A percentile compares a stretch with the other conserved stretches of the same genome.
Evolutionary conservation across 805 yeast genomes (phyloP).

Genomic region (Candida germanica): DNA sequence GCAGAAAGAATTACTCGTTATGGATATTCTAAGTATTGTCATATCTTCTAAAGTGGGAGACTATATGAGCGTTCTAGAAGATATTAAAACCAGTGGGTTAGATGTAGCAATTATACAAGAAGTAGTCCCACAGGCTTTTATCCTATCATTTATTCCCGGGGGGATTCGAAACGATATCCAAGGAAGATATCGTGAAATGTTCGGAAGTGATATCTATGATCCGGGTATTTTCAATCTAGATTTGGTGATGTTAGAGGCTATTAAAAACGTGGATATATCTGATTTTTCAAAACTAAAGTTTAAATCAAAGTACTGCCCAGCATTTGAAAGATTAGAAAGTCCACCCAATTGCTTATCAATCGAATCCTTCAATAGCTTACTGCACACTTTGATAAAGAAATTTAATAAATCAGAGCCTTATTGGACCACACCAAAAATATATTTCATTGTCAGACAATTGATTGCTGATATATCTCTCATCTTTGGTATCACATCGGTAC

Average conservation of each 20-base stretch:
- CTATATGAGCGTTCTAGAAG: neutral
- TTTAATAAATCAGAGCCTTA: neutral
- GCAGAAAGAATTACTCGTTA: too few species aligned
- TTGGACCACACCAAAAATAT: conserved; percentile 9
- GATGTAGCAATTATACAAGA: too few species aligned
- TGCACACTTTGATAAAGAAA: conserved; percentile 1
- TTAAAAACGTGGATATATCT: conserved; percentile 3
- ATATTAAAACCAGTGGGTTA: neutral
- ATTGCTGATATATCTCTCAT: too few species aligned
- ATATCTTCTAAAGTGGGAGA: conserved; percentile 1
- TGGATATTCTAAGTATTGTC: conserved; percentile 3
- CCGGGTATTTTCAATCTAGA: neutral
- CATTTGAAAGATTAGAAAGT: neutral
- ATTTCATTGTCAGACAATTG: conserved; percentile 9
- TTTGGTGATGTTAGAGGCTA: conserved; percentile 3
- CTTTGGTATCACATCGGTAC: too few species aligned
- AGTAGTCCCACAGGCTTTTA: conserved; percentile 2
- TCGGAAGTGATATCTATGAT: neutral
- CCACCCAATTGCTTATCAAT: conserved; percentile 4
- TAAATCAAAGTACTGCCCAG: neutral
- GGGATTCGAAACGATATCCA: conserved; percentile 4
- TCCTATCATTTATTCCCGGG: conserved; percentile 3
- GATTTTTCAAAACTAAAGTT: neutral
- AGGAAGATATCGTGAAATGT: neutral
- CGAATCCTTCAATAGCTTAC: conserved; percentile 6